phyloP scores from a whole-genome alignment of 164 flowering plant genomes.

The Protea cynaroides region DNA sequence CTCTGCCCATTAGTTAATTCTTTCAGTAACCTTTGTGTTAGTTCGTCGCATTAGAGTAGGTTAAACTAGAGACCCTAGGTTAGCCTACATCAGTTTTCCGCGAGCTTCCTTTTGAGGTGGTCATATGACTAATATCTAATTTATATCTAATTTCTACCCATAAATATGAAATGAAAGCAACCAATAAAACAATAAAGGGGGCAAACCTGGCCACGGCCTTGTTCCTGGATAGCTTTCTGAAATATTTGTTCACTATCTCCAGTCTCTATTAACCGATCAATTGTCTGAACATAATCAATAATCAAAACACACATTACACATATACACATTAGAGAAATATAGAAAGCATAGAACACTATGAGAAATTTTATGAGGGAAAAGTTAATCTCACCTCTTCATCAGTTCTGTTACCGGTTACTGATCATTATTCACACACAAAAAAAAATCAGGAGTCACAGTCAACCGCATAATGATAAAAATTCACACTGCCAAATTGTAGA shows the following conservation, averaged over 20 bases:
- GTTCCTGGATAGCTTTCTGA: constrained; percentile 73
- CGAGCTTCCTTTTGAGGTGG: no score
- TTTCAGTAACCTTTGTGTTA: no score
- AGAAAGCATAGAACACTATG: neutral
- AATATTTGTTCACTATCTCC: constrained; percentile 86
- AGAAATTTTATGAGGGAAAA: neutral
- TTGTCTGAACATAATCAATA: constrained; percentile 36
- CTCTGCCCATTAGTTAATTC: no score
- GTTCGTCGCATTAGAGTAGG: no score
- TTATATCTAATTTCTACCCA: no score
- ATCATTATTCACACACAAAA: constrained; percentile 7
- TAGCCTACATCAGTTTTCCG: no score
- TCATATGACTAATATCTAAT: no score
- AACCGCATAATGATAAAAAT: constrained; percentile 2
- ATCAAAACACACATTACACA: neutral
- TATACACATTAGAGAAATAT: neutral
- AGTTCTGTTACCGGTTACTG: constrained; percentile 71
- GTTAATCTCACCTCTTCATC: constrained; percentile 65
- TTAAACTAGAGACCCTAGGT: no score
- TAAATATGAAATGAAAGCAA: no score
- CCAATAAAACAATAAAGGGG: neutral
- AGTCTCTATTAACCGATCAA: constrained; percentile 72
- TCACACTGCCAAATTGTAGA: neutral
- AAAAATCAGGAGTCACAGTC: constrained; percentile 6
- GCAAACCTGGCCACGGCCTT: constrained; percentile 77